Base-by-base conservation (phyloP, 805 yeast species). In the Wickerhamiella occidentalis region DNA sequence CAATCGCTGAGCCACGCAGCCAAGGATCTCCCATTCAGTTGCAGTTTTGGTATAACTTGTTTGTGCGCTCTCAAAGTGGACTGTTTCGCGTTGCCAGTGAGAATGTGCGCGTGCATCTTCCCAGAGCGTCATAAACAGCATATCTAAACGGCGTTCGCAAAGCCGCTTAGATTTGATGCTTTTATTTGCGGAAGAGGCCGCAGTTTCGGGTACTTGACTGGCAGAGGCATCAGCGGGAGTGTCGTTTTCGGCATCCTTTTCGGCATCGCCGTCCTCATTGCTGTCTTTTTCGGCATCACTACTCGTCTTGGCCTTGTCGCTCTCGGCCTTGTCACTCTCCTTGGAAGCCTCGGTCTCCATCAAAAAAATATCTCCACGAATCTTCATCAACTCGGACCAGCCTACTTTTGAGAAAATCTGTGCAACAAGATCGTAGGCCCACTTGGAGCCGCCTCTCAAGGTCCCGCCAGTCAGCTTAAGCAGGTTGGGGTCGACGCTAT, bases 11-110 rank as follows among this genome's bases (percentile, higher is more conserved):
- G 97, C 94, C 45, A 87, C 80, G 57, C 78, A 70, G 1, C 99
- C 99, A 54, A 88, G 72, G 30, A 85, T 70, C 66, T 94, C 96
- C 96, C 96, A 88, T 65, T 88, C 96, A 51, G 82, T 68, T 0
- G 95, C 79, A 25, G 81, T 69, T 61, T 85, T 87, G 57, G 77
- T 78, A 63, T 82, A 83, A 40, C 78, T 79, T 63, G 85, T 72
- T 64, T 85, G 85, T 63, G 86, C 95, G 5, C 94, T 85, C 64
- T 83, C 87, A 67, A 83, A 82, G 65, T 90, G 95, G 54, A 87
- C 76, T 56, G 76, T 75, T 63, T 92, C 96, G 0, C 95, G 87
- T 63, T 87, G 88, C 92, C 95, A 90, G 73, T 85, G 76, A 1
- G 96, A 86, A 63, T 84, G 90, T 0, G 85, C 71, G 23, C 75